Percentiles rank a stretch among this genome's conserved stretches.
Evolutionary conservation across 345 rosid genomes (phyloP).

Genomic region (Gossypium thurberi): DNA sequence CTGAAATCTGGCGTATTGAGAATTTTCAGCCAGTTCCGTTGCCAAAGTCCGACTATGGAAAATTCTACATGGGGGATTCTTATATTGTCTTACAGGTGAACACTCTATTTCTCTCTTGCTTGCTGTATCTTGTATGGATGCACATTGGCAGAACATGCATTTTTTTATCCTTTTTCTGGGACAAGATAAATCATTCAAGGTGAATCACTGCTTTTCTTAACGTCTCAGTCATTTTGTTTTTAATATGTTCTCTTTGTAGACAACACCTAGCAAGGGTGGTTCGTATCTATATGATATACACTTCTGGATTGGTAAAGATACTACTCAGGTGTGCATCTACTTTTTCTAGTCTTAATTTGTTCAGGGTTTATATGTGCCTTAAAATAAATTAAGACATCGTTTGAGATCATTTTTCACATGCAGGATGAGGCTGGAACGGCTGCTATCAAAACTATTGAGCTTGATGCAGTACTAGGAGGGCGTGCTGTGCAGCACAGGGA

Average conservation of each 20-base stretch:
- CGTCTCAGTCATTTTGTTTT: constrained; percentile 8
- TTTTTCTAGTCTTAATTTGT: constrained; percentile 4
- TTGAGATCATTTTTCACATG: constrained; percentile 12
- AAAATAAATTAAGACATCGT: constrained; percentile 6
- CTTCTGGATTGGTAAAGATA: constrained; percentile 97
- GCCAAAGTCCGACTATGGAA: constrained; percentile 87
- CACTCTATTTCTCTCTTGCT: not conserved
- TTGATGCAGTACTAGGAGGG: constrained; percentile 93
- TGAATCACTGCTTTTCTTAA: constrained; percentile 8
- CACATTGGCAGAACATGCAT: not conserved
- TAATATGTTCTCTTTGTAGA: constrained; percentile 34
- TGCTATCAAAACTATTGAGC: constrained; percentile 94
- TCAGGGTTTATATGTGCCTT: constrained; percentile 6
- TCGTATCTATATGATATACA: constrained; percentile 79
- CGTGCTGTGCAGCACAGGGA: constrained; percentile 98
- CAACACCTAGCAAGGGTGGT: constrained; percentile 74
- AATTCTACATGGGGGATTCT: constrained; percentile 91
- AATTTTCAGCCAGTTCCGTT: constrained; percentile 80
- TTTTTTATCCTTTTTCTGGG: not conserved
- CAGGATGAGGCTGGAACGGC: constrained; percentile 99
- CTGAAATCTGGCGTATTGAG: constrained; percentile 98
- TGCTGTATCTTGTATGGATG: not conserved
- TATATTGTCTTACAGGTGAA: constrained; percentile 90
- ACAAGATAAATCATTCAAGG: constrained; percentile 14
- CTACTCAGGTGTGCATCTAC: constrained; percentile 66